Conservation (phyloP, 1,139 yeast species). For the Yamadazyma sp. region DNA sequence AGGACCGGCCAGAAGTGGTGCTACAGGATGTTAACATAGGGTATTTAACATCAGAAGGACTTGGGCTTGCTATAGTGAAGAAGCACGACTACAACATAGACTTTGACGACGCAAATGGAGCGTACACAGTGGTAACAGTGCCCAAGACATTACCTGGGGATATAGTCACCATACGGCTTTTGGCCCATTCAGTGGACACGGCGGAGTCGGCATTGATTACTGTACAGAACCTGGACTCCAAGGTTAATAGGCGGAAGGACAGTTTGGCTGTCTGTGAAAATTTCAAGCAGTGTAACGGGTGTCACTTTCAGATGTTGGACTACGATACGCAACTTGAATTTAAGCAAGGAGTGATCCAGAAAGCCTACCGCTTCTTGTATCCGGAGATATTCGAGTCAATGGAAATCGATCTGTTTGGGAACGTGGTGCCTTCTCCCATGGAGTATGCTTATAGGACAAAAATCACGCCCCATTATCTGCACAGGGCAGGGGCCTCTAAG, state of each 20-base stretch:
- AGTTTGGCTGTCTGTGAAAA: slow-evolving; percentile 56
- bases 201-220: slow-evolving; percentile 32
- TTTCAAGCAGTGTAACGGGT: slow-evolving; percentile 68
- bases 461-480: slow-evolving; percentile 90
- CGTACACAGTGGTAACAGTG: slow-evolving; percentile 29
- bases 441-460: slow-evolving; percentile 83
- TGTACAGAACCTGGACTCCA: slow-evolving; percentile 16
- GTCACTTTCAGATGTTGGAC: slow-evolving; percentile 46
- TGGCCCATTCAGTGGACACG: slow-evolving; percentile 29
- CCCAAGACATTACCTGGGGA: slow-evolving; percentile 46
- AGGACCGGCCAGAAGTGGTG: slow-evolving; percentile 20
- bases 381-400: slow-evolving; percentile 24
- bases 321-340: slow-evolving; percentile 38
- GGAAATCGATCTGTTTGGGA: slow-evolving; percentile 10
- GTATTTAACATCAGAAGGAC: slow-evolving; percentile 36
- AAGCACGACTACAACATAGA: slow-evolving; percentile 22
- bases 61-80: slow-evolving; percentile 38
- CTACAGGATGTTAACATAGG: slow-evolving; percentile 25
- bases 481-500: slow-evolving; percentile 19
- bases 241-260: slow-evolving; percentile 24
- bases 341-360: slow-evolving; percentile 30
- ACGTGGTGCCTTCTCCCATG: slow-evolving; percentile 46
- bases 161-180: slow-evolving; percentile 27
- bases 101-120: slow-evolving; percentile 10
- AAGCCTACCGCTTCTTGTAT: slow-evolving; percentile 35